Evolutionary conservation across 768 basidiomycete genomes (phyloP), one percentile per base, ranked within the genome.

Genomic region (Mycena capillaripes): DNA sequence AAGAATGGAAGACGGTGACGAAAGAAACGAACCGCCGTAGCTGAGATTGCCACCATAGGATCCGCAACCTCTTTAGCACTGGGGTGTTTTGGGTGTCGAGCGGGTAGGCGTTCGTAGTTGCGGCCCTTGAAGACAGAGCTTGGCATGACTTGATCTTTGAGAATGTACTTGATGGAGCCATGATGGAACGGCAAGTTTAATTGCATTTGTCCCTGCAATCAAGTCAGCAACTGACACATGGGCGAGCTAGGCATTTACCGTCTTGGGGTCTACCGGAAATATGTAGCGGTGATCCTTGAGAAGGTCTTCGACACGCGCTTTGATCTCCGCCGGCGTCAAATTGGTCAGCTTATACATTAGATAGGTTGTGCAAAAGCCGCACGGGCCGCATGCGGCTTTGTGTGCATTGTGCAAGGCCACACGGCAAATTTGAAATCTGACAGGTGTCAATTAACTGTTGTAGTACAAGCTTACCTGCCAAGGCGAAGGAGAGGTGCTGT

Each of bases 71-170:
- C 67, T 23, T 36, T 34, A 9, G 1, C 6, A 1, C 6, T 8
- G 1, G 67, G 67, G 3, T 60, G 46, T 42, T 53, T 60, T 1
- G 7, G 3, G 57, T 29, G 10, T 19, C 23, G 27, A 30, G 66
- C 57, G 9, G 66, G 66, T 46, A 68, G 50, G 32, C 48, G 46
- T 23, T 68, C 66, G 11, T 23, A 19, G 50, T 68, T 60, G 19
- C 38, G 67, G 34, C 23, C 50, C 3, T 21, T 23, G 32, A 68
- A 68, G 19, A 32, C 9, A 0, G 58, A 5, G 58, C 48, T 61
- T 2, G 58, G 27, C 11, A 69, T n/a, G 17, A 69, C 10, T 32
- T 69, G 34, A 11, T 69, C 58, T 38, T 61, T 69, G 23, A 69
- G 6, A 11, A 69, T 30, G 9, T 40, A 23, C 5, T n/a, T 21